Evolutionary conservation across 257 asterid species (phyloP).

Genomic region (Nicotiana sylvestris): DNA sequence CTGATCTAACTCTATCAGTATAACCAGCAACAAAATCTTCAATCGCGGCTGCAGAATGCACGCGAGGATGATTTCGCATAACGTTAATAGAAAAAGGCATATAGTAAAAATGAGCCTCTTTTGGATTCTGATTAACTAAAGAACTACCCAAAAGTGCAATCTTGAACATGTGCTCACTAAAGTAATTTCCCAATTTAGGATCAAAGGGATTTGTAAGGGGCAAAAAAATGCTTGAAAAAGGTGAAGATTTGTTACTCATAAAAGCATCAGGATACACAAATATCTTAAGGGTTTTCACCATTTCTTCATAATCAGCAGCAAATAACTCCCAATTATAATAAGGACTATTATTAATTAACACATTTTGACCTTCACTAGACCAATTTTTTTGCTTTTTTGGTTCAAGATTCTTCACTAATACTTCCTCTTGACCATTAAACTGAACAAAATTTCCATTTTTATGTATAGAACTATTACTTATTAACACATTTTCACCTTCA

Average conservation of each 20-base stretch:
- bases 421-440: background rate
- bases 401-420: background rate
- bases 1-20: constrained; percentile 37
- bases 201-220: constrained; percentile 52
- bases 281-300: constrained; percentile 46
- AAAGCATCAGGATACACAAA: constrained; percentile 56
- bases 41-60: constrained; percentile 50
- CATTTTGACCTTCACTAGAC: background rate
- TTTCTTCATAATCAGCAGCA: constrained; percentile 47
- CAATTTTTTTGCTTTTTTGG: background rate
- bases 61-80: constrained; percentile 60
- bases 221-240: constrained; percentile 38
- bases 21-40: constrained; percentile 55
- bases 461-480: background rate
- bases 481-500: too few relatives aligned
- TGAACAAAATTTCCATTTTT: too few relatives aligned
- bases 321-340: constrained; percentile 66
- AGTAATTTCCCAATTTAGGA: constrained; percentile 68
- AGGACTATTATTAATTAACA: constrained; percentile 22
- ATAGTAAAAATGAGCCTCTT: constrained; percentile 62
- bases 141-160: constrained; percentile 54
- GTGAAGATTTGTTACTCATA: constrained; percentile 23
- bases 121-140: constrained; percentile 37
- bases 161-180: constrained; percentile 78
- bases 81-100: constrained; percentile 76